phyloP scores from a whole-genome alignment of 2,329 filamentous ascomycete species.

The Fusarium fujikuroi region DNA sequence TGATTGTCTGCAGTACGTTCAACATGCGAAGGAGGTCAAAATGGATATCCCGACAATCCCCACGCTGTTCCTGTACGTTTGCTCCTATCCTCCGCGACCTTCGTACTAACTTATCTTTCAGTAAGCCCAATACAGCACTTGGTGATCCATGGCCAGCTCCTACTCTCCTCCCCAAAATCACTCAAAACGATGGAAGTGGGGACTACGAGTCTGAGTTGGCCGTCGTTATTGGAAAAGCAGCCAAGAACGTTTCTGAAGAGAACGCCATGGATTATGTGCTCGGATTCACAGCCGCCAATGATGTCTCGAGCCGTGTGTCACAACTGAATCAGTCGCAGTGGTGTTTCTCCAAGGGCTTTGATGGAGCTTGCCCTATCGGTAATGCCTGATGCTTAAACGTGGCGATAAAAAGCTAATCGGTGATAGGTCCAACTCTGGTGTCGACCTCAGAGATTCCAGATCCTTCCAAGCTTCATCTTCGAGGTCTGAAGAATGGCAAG shows the following conservation, averaged over 20 bases:
- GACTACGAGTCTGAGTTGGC: slow-evolving; percentile 12
- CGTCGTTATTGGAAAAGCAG: neutral
- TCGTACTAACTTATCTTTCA: fast-evolving
- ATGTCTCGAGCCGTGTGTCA: neutral
- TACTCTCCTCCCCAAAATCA: neutral
- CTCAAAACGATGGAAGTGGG: slow-evolving; percentile 5
- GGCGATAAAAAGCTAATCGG: neutral
- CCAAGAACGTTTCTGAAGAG: slow-evolving; percentile 5
- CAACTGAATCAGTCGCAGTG: slow-evolving; percentile 5
- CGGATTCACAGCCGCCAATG: neutral
- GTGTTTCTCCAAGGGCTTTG: slow-evolving; percentile 16
- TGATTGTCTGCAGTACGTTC: neutral
- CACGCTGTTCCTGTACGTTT: neutral
- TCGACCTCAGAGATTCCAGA: neutral
- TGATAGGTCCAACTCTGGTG: neutral
- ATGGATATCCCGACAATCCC: slow-evolving; percentile 12
- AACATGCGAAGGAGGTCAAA: neutral
- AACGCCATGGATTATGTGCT: neutral
- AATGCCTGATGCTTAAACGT: fast-evolving
- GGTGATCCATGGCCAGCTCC: neutral
- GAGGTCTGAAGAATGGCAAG: neutral
- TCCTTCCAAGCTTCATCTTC: neutral
- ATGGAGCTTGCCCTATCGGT: slow-evolving; percentile 16
- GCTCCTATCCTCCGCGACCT: fast-evolving
- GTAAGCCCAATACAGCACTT: neutral